Evolutionary conservation across 352 stramenopile species (phyloP).

Genomic region (Globisporangium emineosum): DNA sequence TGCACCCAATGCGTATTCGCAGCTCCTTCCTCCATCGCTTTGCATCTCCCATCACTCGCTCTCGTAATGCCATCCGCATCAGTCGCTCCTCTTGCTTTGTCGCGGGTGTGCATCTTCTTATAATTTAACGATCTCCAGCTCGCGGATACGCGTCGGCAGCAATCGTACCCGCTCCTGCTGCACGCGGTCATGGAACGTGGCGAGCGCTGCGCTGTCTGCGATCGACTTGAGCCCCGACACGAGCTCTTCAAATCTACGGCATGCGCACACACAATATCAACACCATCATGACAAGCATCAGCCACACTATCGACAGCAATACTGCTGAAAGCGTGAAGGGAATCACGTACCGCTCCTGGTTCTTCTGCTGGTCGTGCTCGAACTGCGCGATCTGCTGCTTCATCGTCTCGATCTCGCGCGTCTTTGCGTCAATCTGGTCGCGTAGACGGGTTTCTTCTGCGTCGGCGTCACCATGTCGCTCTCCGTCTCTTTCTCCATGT

Average conservation of each 20-base stretch:
- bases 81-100: neutral
- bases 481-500: neutral
- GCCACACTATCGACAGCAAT: neutral
- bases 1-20: neutral
- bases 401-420: constrained; percentile 16
- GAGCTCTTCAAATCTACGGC: constrained; percentile 31
- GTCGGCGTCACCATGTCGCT: neutral
- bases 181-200: constrained; percentile 23
- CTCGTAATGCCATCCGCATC: neutral
- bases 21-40: neutral
- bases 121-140: constrained; percentile 42
- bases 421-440: constrained; percentile 6
- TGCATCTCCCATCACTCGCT: neutral
- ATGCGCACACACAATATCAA: neutral
- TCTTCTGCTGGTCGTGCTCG: constrained; percentile 20
- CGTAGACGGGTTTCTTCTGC: constrained; percentile 6
- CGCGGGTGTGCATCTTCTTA: constrained; percentile 14
- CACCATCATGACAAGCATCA: neutral
- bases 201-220: constrained; percentile 21
- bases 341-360: constrained; percentile 21
- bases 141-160: constrained; percentile 21
- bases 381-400: constrained; percentile 18
- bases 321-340: no score
- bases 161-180: constrained; percentile 22
- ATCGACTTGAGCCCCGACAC: constrained; percentile 25